Evolutionary conservation across 1,139 yeast species (phyloP), one percentile per base, ranked within the genome.

Genomic region (Nakaseomyces bracarensis): DNA sequence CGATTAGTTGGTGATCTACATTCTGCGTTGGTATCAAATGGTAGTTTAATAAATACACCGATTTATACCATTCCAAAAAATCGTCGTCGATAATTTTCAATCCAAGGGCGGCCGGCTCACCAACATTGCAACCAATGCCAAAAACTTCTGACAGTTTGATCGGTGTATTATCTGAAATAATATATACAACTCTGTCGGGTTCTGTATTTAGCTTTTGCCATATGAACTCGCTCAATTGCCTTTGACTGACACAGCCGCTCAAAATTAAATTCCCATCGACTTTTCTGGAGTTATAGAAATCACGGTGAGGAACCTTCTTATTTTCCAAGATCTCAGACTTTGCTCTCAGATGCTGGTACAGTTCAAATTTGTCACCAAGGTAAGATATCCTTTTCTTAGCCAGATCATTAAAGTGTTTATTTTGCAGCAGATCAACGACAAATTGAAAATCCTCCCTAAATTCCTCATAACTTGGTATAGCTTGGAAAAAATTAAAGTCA

Each of bases 201-300:
- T 59, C 63, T 6, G 39, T 38, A 33, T 55, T 77, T 63, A 82
- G 72, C 66, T 91, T 91, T 58, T 86, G 87, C 68, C 93, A 91
- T 61, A 91, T 91, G 61, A 84, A 91, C 52, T 97, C 81, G 53
- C 93, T 71, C 54, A 93, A 70, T 65, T 91, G 97, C 63, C 91
- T 86, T 63, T 91, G 97, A 58, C 89, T 87, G 93, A 91, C 85
- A 61, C 96, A 87, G 2, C 98, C 98, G 19, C 95, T 83, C 61
- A 91, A 95, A 60, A 89, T 95, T 52, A 89, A 89, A 67, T 91
- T 96, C 4, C 96, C 86, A 60, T 91, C 99, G 27, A 91, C 97
- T 62, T 91, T 91, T 67, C 98, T 77, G 36, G 87, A 96, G 58
- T 91, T 91, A 67, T 91, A 91, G 58, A 91, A 91, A 64, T 91